Evolutionary conservation across 2,329 filamentous ascomycete genomes (phyloP), one percentile per base, ranked within the genome.

Genomic region (Hirsutella thompsonii): DNA sequence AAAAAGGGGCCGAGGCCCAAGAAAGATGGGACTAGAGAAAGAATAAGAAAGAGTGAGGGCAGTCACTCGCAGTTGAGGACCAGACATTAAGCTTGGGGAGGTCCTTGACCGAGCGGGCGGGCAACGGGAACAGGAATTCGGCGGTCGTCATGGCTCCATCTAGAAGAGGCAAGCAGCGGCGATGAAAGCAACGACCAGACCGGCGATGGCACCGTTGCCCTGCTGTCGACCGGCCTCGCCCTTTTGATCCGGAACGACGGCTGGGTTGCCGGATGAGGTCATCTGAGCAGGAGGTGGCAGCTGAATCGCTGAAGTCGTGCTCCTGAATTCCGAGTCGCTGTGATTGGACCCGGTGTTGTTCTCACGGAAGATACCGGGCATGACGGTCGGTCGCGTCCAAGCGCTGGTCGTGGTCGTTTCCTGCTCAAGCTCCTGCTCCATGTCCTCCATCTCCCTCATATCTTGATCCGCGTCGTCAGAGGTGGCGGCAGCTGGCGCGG

Each of bases 361-460:
- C 59, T 76, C 70, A 42, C 69, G 69, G 63, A 76, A 77, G 49
- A 77, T 63, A 49, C 67, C 71, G 13, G 66, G 66, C 43, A 53
- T 46, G 32, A 60, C 51, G n/a, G 55, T 59, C 6, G 56, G 54
- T 1, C 21, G 16, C 34, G n/a, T 10, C 9, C 18, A 36, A 8
- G 6, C 19, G 34, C 34, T 20, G 34, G 34, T 36, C 32, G 32
- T 16, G 32, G 14, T 6, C 6, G 23, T 6, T 11, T 26, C 23
- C 23, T 26, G 6, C 6, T 6, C 23, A 26, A 26, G 23, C 6
- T 26, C 11, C 23, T 26, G 23, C 23, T 26, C 23, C 23, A 26
- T 26, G 23, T 26, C 23, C 23, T 26, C 23, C 23, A 26, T 6
- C 23, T 26, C 23, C 23, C 11, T 26, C 23, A 26, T 26, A 11